phyloP scores from a whole-genome alignment of 768 basidiomycete genomes.

The Leccinum ochraceum region DNA sequence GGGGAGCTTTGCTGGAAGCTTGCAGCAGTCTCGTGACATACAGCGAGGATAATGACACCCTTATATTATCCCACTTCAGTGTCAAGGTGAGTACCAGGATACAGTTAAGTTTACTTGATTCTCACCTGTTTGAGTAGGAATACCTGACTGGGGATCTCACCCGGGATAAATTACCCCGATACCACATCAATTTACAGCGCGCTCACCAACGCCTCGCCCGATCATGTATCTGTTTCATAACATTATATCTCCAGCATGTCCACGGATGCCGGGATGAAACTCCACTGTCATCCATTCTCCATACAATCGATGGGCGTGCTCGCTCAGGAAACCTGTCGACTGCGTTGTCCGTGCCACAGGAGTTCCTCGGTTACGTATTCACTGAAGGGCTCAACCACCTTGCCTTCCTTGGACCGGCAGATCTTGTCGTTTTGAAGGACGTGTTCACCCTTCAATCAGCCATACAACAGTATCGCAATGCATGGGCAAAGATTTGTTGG shows the following conservation, averaged over 20 bases:
- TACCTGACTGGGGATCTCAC: constrained; percentile 12
- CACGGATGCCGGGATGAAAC: neutral
- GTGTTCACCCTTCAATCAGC: neutral
- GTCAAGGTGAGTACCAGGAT: constrained; percentile 18
- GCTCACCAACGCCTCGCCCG: constrained; percentile 11
- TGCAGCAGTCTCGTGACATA: constrained; percentile 20
- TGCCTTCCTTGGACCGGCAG: neutral
- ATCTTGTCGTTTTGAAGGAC: constrained; percentile 3
- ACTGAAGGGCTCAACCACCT: constrained; percentile 9
- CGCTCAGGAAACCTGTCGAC: neutral
- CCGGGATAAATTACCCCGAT: neutral
- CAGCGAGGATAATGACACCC: constrained; percentile 8
- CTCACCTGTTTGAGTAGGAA: constrained; percentile 3
- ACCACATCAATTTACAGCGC: constrained; percentile 6
- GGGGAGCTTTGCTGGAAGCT: constrained; percentile 9
- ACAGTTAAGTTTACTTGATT: neutral
- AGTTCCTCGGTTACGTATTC: constrained; percentile 9
- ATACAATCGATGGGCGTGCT: neutral
- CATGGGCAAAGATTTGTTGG: constrained; percentile 4
- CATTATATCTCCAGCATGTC: constrained; percentile 4
- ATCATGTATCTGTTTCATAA: constrained; percentile 6
- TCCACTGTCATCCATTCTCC: neutral
- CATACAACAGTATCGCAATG: neutral
- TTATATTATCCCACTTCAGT: constrained; percentile 24
- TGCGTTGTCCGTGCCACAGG: neutral